Evolutionary conservation across 768 basidiomycete genomes (phyloP).

Genomic region (Galerina sulciceps): DNA sequence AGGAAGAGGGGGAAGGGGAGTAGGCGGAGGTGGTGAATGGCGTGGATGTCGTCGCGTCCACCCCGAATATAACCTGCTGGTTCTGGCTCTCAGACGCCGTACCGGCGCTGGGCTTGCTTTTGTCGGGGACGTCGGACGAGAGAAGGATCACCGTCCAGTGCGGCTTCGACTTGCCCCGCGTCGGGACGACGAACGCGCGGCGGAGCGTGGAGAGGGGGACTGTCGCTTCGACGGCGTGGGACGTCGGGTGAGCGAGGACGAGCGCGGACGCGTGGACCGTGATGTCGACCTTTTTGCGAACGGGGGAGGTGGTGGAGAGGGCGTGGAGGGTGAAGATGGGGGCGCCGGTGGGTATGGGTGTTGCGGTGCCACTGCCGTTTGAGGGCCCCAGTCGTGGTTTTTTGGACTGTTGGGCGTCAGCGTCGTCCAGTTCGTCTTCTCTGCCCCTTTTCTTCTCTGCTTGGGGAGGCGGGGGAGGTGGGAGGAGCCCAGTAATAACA

Average conservation of each 20-base stretch:
- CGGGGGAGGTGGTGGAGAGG: conserved; percentile 71
- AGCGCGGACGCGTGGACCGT: conserved; percentile 55
- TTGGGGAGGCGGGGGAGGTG: conserved; percentile 19
- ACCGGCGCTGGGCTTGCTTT: conserved; percentile 34
- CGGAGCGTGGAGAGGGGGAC: conserved; percentile 53
- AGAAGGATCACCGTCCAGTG: conserved; percentile 78
- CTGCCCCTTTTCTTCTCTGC: conserved; percentile 34
- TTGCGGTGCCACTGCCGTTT: conserved; percentile 5
- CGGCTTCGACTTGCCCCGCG: conserved; percentile 69
- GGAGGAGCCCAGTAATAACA: conserved; percentile 32
- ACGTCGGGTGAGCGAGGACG: conserved; percentile 53
- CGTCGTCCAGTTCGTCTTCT: conserved; percentile 33
- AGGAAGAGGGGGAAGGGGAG: conserved; percentile 7
- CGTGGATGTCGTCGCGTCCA: conserved; percentile 59
- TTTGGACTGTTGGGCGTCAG: conserved; percentile 31
- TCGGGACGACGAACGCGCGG: conserved; percentile 75
- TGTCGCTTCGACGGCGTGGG: conserved; percentile 51
- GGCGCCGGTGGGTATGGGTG: conserved; percentile 35
- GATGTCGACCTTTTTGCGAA: conserved; percentile 79
- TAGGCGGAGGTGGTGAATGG: conserved; percentile 49
- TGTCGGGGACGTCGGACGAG: conserved; percentile 55
- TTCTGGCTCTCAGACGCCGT: conserved; percentile 40
- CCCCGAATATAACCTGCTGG: conserved; percentile 70
- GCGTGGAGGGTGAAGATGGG: conserved; percentile 64
- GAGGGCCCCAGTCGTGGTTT: conserved; percentile 33